A percentile compares a stretch with the other conserved stretches of the same genome.
Conservation (phyloP, 2,329 filamentous ascomycete genomes). For the Cladosporium sp. region DNA sequence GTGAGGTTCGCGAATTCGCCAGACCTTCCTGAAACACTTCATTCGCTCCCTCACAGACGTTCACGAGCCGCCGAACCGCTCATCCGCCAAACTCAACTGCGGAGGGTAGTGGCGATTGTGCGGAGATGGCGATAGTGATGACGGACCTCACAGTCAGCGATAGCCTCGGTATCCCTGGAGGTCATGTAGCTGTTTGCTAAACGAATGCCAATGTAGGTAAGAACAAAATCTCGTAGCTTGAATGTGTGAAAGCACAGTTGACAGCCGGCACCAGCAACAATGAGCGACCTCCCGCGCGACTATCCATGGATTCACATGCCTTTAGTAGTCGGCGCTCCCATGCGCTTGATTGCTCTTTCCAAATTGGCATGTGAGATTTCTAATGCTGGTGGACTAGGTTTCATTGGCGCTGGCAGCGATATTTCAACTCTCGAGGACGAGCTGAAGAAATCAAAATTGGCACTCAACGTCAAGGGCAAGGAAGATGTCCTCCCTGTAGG, state of each 20-base stretch:
- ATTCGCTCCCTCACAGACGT: background rate
- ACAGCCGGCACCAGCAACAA: slow-evolving; percentile 14
- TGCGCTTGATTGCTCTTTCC: slow-evolving; percentile 62
- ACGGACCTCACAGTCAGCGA: background rate
- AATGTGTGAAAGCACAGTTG: background rate
- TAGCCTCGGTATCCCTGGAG: background rate
- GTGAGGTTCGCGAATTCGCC: slow-evolving; percentile 14
- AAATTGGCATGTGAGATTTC: slow-evolving; percentile 62
- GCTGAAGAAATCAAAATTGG: slow-evolving; percentile 31
- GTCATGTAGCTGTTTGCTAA: background rate
- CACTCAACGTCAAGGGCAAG: slow-evolving; percentile 25
- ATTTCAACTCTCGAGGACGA: slow-evolving; percentile 36
- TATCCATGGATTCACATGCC: slow-evolving; percentile 63
- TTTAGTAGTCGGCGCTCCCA: slow-evolving; percentile 64
- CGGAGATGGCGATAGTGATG: slow-evolving; percentile 15
- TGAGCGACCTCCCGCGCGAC: slow-evolving; percentile 31
- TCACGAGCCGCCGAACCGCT: background rate
- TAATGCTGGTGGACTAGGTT: slow-evolving; percentile 51
- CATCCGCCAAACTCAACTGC: background rate
- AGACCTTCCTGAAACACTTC: background rate
- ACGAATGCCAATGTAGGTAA: background rate
- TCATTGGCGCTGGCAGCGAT: slow-evolving; percentile 48
- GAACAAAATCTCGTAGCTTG: background rate
- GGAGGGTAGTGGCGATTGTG: slow-evolving; percentile 9
- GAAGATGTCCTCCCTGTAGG: slow-evolving; percentile 51